Evolutionary conservation across 2,329 filamentous ascomycete species (phyloP), one percentile per base, ranked within the genome.

Genomic region (Penicillium hordei): DNA sequence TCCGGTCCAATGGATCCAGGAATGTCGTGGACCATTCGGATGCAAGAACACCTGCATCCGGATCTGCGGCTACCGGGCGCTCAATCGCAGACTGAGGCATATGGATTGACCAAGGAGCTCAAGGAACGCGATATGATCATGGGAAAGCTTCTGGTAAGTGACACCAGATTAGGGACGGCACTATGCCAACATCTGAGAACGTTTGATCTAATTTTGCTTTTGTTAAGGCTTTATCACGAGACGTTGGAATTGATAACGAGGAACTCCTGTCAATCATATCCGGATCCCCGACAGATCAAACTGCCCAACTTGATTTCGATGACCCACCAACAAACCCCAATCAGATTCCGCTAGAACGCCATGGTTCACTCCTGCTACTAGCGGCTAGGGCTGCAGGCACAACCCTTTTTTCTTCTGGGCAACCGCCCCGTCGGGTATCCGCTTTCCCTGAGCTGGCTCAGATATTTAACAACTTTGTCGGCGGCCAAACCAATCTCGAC

Each of bases 11-110:
- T 72, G 44, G 72, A 75, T 15, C 70, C 73, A 0, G 76, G 75
- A 1, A 72, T 80, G 74, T 74, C 74, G 13, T 79, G 77, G 76
- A 72, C 78, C 0, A 66, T 75, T 45, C 70, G 84, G 36, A 72
- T 87, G 60, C 83, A 85, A 70, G 85, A 88, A 64, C 82, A 82
- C 60, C 70, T 82, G 25, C 78, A 84, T 61, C 83, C 83, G 0
- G 72, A 79, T 55, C 74, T 78, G n/a, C 75, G 76, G 10, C 72
- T 85, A 33, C 82, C 81, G 1, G 76, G 75, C 13, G 76, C 76
- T 9, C 78, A 78, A 55, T 83, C 82, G 4, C 79, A 81, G 56
- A 80, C 75, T 5, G 78, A 82, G 42, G 74, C 78, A 4, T 87
- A 85, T 64, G 72, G 77, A 7, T 71, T 75, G 10, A 77, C 79